Conservation (phyloP, 805 yeast genomes). For the Komagataella kurtzmanii region DNA sequence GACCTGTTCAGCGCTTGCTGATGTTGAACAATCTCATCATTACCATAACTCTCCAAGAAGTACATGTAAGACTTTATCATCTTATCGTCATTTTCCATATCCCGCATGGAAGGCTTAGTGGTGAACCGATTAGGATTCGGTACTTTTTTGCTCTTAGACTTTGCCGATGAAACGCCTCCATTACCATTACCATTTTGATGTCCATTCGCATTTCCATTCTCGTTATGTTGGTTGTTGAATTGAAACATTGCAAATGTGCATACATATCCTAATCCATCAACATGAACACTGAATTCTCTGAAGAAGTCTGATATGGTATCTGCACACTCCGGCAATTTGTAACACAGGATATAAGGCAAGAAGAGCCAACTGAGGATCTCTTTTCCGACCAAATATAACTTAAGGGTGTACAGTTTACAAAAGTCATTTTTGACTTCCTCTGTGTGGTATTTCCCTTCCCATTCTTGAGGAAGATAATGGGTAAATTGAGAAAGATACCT, state of each 20-base stretch:
- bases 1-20: slow-evolving; percentile 2
- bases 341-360: slow-evolving; percentile 86
- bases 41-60: slow-evolving; percentile 75
- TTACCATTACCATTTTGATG: slow-evolving; percentile 12
- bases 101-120: slow-evolving; percentile 8
- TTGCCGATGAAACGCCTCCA: slow-evolving; percentile 4
- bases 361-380: slow-evolving; percentile 74
- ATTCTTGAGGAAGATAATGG: slow-evolving; percentile 75
- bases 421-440: slow-evolving; percentile 77
- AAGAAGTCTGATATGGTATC: slow-evolving; percentile 81
- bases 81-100: slow-evolving; percentile 55
- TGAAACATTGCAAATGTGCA: slow-evolving; percentile 92
- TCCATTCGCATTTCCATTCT: slow-evolving; percentile 6
- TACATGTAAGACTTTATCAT: slow-evolving; percentile 87
- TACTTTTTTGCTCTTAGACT: slow-evolving; percentile 1
- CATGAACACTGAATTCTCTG: slow-evolving; percentile 78
- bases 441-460: slow-evolving; percentile 82
- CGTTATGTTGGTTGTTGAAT: slow-evolving; percentile 41
- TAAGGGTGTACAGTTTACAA: slow-evolving; percentile 62
- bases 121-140: slow-evolving; percentile 5
- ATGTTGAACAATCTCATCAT: slow-evolving; percentile 16
- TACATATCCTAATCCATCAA: slow-evolving; percentile 90
- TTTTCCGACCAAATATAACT: slow-evolving; percentile 53
- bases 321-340: slow-evolving; percentile 58
- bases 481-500: slow-evolving; percentile 74